These are phyloP conservation scores for Diplodia sapinea DNA, from an alignment of 2,329 filamentous ascomycete species.

Conservation along the genomic window DNA sequence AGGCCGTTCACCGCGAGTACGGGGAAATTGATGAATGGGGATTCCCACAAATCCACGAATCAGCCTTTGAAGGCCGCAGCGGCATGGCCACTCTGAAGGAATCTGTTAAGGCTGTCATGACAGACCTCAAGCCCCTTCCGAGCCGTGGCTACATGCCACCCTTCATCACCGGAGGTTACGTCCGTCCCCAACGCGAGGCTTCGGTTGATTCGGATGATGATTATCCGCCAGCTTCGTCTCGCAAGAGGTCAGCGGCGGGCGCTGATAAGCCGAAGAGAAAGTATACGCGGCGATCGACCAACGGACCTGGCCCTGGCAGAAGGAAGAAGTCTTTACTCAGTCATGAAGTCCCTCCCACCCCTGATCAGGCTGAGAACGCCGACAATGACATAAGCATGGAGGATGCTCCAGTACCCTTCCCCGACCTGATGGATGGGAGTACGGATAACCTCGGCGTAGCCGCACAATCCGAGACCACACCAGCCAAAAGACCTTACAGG, in stretches of 20 bases:
- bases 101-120: constrained; percentile 8
- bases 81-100: constrained; percentile 50
- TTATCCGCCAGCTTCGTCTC: background rate
- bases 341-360: background rate
- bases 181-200: constrained; percentile 1
- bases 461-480: background rate
- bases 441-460: background rate
- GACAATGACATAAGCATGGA: background rate
- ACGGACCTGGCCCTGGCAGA: background rate
- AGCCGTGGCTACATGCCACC: constrained; percentile 22
- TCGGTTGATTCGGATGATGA: constrained; percentile 24
- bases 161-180: constrained; percentile 19
- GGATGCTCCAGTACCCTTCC: background rate
- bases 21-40: constrained; percentile 55
- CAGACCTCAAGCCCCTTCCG: constrained; percentile 18
- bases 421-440: background rate
- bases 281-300: background rate
- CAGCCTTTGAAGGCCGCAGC: constrained; percentile 47
- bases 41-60: constrained; percentile 48
- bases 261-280: constrained; percentile 19
- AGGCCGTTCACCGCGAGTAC: constrained; percentile 29
- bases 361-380: background rate
- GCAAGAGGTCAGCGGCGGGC: background rate
- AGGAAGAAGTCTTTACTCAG: constrained; percentile 7
- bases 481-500: background rate